phyloP scores from a whole-genome alignment of 768 basidiomycete genomes.

The Phlegmacium glaucopus region DNA sequence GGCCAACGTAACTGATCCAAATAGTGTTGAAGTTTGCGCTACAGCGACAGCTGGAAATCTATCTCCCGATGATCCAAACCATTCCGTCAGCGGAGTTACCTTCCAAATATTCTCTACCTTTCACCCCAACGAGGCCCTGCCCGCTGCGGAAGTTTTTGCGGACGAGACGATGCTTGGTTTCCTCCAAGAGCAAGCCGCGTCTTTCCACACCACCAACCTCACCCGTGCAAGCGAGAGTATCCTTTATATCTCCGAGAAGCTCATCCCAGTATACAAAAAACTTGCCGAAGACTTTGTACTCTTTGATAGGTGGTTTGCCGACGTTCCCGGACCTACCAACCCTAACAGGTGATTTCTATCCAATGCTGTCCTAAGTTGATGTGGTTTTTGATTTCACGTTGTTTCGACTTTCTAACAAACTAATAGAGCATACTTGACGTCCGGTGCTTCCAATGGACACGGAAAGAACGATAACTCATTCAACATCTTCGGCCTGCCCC shows the following conservation, averaged over 20 bases:
- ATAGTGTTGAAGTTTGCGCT: conserved; percentile 17
- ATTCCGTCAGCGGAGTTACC: conserved; percentile 20
- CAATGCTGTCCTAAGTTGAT: too few species aligned
- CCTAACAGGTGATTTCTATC: conserved; percentile 21
- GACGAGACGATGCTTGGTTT: conserved; percentile 19
- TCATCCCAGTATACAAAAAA: conserved; percentile 20
- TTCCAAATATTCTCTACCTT: conserved; percentile 23
- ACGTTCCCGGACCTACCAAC: conserved; percentile 28
- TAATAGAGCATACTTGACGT: conserved; percentile 15
- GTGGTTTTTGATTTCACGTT: too few species aligned
- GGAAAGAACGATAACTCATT: conserved; percentile 24
- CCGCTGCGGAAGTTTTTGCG: conserved; percentile 4
- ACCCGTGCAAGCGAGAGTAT: conserved; percentile 22
- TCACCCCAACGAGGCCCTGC: conserved; percentile 16
- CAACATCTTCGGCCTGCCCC: conserved; percentile 10
- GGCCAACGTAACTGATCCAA: conserved; percentile 13
- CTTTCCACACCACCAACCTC: conserved; percentile 12
- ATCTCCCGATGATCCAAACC: conserved; percentile 20
- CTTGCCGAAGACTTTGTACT: conserved; percentile 22
- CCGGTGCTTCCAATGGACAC: conserved; percentile 27
- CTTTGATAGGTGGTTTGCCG: conserved; percentile 31
- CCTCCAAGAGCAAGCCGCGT: conserved; percentile 19
- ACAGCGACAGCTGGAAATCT: conserved; percentile 16
- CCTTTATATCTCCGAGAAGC: conserved; percentile 18
- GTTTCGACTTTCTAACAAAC: too few species aligned